Evolutionary conservation across 2,329 filamentous ascomycete species (phyloP).

Genomic region (Camillea tinctor): DNA sequence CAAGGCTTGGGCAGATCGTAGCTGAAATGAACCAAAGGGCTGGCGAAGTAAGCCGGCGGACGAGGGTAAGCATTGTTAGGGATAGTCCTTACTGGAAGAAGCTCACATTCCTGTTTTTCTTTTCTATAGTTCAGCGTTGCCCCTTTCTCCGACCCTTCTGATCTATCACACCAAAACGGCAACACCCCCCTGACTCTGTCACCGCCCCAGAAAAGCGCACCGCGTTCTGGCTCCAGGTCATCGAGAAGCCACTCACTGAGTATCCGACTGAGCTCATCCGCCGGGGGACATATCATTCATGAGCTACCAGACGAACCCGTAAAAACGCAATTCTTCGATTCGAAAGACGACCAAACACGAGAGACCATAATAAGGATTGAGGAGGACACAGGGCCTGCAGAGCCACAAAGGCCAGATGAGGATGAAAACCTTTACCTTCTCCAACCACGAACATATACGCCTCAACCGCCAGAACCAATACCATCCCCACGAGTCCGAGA

Average conservation of each 20-base stretch:
- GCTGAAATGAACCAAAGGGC: constrained; percentile 84
- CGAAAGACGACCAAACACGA: constrained; percentile 14
- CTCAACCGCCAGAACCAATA: constrained; percentile 46
- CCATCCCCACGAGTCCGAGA: constrained; percentile 45
- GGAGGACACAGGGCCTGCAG: constrained; percentile 21
- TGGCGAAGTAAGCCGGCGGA: constrained; percentile 76
- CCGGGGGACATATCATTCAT: constrained; percentile 28
- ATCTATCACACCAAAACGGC: constrained; percentile 15
- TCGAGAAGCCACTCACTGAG: constrained; percentile 22
- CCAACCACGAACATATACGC: constrained; percentile 58
- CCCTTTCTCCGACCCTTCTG: constrained; percentile 28
- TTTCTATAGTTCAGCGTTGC: constrained; percentile 30
- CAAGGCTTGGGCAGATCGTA: constrained; percentile 73
- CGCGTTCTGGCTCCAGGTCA: constrained; percentile 21
- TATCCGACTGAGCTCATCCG: constrained; percentile 24
- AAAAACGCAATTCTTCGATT: constrained; percentile 10
- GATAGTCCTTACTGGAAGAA: constrained; percentile 5
- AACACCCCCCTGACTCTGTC: constrained; percentile 21
- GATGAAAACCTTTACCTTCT: constrained; percentile 51
- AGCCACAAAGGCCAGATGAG: constrained; percentile 24
- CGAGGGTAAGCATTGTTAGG: constrained; percentile 56
- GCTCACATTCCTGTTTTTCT: constrained; percentile 9
- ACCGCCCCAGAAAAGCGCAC: constrained; percentile 19
- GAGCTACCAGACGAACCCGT: constrained; percentile 29
- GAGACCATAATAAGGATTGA: constrained; percentile 14